These are phyloP conservation scores for Ustulina deusta DNA, from an alignment of 2,329 filamentous ascomycete genomes.

Conservation along the genomic window DNA sequence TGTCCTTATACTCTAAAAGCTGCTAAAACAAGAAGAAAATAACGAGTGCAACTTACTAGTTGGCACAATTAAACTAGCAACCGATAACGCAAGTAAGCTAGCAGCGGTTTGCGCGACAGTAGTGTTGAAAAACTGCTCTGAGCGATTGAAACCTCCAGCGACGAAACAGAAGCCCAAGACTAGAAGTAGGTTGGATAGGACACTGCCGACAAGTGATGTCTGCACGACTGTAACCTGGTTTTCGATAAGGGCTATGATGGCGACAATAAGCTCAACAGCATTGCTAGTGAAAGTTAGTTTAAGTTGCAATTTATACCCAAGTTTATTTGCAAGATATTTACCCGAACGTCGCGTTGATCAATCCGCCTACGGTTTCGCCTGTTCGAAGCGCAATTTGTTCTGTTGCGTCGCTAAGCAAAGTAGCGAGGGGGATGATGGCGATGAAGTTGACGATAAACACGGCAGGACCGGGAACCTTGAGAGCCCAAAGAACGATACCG, in stretches of 20 bases:
- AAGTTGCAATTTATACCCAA: neutral
- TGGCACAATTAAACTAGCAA: conserved; percentile 87
- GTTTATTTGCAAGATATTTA: conserved; percentile 55
- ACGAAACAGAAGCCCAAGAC: conserved; percentile 95
- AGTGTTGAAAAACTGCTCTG: conserved; percentile 90
- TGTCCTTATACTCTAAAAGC: neutral
- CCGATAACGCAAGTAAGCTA: conserved; percentile 81
- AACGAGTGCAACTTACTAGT: conserved; percentile 62
- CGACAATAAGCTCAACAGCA: conserved; percentile 89
- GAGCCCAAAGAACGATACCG: conserved; percentile 80
- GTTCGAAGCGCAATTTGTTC: conserved; percentile 87
- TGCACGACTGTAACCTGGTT: conserved; percentile 86
- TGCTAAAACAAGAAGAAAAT: neutral
- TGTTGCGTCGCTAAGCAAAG: conserved; percentile 87
- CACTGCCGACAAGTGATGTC: conserved; percentile 90
- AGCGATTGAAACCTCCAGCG: conserved; percentile 80
- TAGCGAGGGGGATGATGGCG: conserved; percentile 90
- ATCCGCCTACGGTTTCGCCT: conserved; percentile 86
- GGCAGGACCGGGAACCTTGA: conserved; percentile 56
- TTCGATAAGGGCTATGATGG: conserved; percentile 82
- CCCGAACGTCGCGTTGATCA: conserved; percentile 92
- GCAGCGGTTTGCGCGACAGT: conserved; percentile 92
- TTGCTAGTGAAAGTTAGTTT: conserved; percentile 63
- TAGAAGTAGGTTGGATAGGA: conserved; percentile 89
- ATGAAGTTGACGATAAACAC: conserved; percentile 94